Evolutionary conservation across 139 green algal species (phyloP), one percentile per base, ranked within the genome.

Genomic region (Chlorella sp.): DNA sequence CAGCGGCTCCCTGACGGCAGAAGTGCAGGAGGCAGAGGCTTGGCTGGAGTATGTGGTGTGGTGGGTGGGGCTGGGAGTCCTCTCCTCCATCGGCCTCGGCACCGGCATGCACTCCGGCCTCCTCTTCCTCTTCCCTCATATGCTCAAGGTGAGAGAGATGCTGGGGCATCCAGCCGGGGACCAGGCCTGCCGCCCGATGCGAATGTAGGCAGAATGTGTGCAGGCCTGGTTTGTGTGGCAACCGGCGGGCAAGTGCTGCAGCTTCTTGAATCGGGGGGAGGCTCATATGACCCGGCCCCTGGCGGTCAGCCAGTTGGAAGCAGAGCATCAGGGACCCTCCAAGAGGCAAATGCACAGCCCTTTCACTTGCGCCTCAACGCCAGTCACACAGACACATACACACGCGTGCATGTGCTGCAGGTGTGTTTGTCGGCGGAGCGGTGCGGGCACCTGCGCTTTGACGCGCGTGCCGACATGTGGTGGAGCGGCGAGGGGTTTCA

Each of bases 71-170:
- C 93, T 99, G 11, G 97, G 97, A 28, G 90, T 99, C 30, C 91
- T 99, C 48, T 98, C 95, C 2, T 98, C 96, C 32, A 97, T 99
- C 30, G 97, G 97, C 5, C 91, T 99, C 68, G 97, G 97, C 53
- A 97, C 95, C 22, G 97, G 97, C 79, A 98, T 99, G 97, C 97
- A 99, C 91, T 98, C 96, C 0, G 97, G 97, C 12, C 90, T 99
- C 37, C 94, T 99, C 15, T 99, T 99, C 91, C 90, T 99, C 18
- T 99, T 98, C 78, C 97, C 97, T 28, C 96, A 99, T 95, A 98
- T 99, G 64, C 93, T 99, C 28, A 99, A 98, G 95, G 96, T 98
- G 83, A 71, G 21, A 9, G n/a, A n/a, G n/a, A 9, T 71, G 64
- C 48, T 57, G 48, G 48, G 7, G 9, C 9, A 9, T 9, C 9